These are phyloP conservation scores for Moesziomyces sp. DNA, from an alignment of 1,284 basidiomycete species.

Conservation along the genomic window DNA sequence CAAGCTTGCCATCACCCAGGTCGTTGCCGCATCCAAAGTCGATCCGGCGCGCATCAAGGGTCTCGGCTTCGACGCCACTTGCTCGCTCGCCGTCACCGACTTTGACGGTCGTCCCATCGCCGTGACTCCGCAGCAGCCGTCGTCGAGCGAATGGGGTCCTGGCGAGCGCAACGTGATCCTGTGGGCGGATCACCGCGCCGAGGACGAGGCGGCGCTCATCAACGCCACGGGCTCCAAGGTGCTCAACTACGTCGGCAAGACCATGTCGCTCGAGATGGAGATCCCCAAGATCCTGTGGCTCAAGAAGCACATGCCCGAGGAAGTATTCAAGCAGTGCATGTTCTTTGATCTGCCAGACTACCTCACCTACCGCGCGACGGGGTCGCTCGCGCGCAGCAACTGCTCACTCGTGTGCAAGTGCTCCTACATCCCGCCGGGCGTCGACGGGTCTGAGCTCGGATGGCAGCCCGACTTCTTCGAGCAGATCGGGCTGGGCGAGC, in stretches of 20 bases:
- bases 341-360: conserved; percentile 99
- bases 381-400: conserved; percentile 80
- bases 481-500: conserved; percentile 65
- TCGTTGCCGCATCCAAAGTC: conserved; percentile 76
- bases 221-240: conserved; percentile 86
- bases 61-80: conserved; percentile 95
- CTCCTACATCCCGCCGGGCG: conserved; percentile 83
- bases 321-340: conserved; percentile 82
- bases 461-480: conserved; percentile 65
- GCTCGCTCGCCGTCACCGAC: conserved; percentile 89
- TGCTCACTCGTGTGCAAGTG: conserved; percentile 98
- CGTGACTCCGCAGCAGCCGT: conserved; percentile 78
- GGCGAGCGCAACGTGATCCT: conserved; percentile 59
- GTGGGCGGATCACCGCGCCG: conserved; percentile 83
- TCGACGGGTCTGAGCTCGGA: conserved; percentile 59
- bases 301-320: conserved; percentile 83
- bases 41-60: conserved; percentile 80
- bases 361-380: conserved; percentile 91
- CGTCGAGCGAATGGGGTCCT: conserved; percentile 23
- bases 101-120: conserved; percentile 76
- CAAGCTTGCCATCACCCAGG: conserved; percentile 76
- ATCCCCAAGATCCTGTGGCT: conserved; percentile 93
- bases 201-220: conserved; percentile 88
- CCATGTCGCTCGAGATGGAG: conserved; percentile 77
- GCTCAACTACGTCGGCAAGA: conserved; percentile 93